These are phyloP conservation scores for Lyophyllum atratum DNA, from an alignment of 768 basidiomycete genomes.

Conservation along the genomic window DNA sequence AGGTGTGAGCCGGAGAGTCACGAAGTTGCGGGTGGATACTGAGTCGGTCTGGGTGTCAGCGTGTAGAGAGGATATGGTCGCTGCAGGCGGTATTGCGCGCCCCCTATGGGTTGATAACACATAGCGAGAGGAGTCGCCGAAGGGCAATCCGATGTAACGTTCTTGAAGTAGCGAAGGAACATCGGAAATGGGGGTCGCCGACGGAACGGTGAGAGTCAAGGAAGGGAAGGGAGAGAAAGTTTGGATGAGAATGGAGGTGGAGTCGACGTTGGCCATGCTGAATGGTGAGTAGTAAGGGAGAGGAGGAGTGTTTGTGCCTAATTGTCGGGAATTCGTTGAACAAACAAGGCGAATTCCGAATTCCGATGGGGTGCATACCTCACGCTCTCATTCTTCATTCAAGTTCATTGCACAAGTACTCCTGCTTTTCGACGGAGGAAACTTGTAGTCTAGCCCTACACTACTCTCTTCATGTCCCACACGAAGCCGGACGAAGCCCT, in stretches of 20 bases:
- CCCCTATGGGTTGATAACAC: slow-evolving; percentile 42
- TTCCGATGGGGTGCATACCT: neutral
- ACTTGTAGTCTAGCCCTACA: no score
- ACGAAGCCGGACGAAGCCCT: neutral
- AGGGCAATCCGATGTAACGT: slow-evolving; percentile 37
- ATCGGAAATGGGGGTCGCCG: slow-evolving; percentile 27
- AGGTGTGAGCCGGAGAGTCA: slow-evolving; percentile 75
- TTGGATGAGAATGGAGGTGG: slow-evolving; percentile 38
- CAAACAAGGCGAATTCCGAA: neutral
- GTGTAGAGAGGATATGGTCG: slow-evolving; percentile 29
- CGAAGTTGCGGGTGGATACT: slow-evolving; percentile 31
- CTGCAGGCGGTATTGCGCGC: slow-evolving; percentile 26
- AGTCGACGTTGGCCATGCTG: slow-evolving; percentile 12
- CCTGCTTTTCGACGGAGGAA: no score
- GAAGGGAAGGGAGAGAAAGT: slow-evolving; percentile 43
- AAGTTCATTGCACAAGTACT: no score
- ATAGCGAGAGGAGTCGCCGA: slow-evolving; percentile 27
- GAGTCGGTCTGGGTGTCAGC: slow-evolving; percentile 12
- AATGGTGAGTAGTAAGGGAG: neutral
- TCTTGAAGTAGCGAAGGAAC: slow-evolving; percentile 33
- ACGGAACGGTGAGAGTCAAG: slow-evolving; percentile 31
- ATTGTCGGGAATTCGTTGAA: neutral
- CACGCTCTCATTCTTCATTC: no score
- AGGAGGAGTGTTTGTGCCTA: neutral
- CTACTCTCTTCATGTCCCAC: neutral